phyloP scores from a whole-genome alignment of 2,329 filamentous ascomycete species.

The Phaeosphaeriaceae sp. region DNA sequence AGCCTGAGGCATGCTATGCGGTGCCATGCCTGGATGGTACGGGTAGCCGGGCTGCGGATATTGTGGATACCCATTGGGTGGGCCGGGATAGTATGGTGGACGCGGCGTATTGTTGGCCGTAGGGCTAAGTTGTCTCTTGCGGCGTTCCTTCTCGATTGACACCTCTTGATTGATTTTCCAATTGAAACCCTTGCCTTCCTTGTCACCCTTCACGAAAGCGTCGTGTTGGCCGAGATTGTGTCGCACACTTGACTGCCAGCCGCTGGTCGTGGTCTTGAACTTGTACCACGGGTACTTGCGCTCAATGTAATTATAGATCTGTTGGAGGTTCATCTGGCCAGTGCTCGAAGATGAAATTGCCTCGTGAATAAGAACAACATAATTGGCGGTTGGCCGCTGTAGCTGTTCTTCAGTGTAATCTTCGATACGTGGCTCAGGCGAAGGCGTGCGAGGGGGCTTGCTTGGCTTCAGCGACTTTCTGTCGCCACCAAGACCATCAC shows the following conservation, averaged over 20 bases:
- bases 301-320: conserved; percentile 70
- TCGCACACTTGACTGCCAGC: conserved; percentile 72
- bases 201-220: conserved; percentile 67
- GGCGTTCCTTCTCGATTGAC: conserved; percentile 65
- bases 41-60: conserved; percentile 36
- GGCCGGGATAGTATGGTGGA: conserved; percentile 41
- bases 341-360: conserved; percentile 63
- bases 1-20: conserved; percentile 39
- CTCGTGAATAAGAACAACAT: conserved; percentile 70
- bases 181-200: conserved; percentile 68
- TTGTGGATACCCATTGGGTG: conserved; percentile 36
- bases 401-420: conserved; percentile 78
- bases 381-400: conserved; percentile 70
- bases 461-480: conserved; percentile 56
- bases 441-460: conserved; percentile 62
- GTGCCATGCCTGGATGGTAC: conserved; percentile 40
- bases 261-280: conserved; percentile 64
- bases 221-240: conserved; percentile 68
- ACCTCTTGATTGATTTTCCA: conserved; percentile 67
- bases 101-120: conserved; percentile 43
- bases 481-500: conserved; percentile 49
- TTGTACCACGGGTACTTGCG: conserved; percentile 70
- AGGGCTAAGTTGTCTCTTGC: conserved; percentile 59
- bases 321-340: conserved; percentile 67
- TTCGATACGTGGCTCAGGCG: conserved; percentile 67